A percentile compares a stretch with the other conserved stretches of the same genome.
Evolutionary conservation across 2,329 filamentous ascomycete genomes (phyloP).

Genomic region (Neonectria neomacrospora): DNA sequence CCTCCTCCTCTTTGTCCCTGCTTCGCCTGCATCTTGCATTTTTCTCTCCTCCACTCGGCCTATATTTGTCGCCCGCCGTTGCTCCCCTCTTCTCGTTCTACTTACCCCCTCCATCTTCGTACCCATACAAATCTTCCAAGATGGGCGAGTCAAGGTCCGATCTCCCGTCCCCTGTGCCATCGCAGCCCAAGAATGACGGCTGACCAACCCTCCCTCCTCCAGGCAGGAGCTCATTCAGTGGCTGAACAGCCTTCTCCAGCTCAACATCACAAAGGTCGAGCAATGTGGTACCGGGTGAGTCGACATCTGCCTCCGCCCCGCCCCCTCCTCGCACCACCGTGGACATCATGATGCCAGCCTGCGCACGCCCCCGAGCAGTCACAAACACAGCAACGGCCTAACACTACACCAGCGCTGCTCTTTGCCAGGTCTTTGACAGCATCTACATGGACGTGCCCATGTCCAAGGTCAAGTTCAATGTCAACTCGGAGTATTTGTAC

Average conservation of each 20-base stretch:
- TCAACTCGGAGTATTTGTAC: slow-evolving; percentile 96
- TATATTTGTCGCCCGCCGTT: slow-evolving; percentile 14
- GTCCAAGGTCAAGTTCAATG: slow-evolving; percentile 97
- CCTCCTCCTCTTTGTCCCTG: slow-evolving; percentile 20
- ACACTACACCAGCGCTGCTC: slow-evolving; percentile 74
- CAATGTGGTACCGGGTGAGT: slow-evolving; percentile 95
- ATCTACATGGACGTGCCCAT: slow-evolving; percentile 97
- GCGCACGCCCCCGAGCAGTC: slow-evolving; percentile 31
- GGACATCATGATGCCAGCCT: slow-evolving; percentile 19
- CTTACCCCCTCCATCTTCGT: slow-evolving; percentile 21
- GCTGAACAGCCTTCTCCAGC: slow-evolving; percentile 97
- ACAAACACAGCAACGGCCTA: slow-evolving; percentile 2
- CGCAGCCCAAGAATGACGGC: slow-evolving; percentile 6
- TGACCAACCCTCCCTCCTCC: slow-evolving; percentile 30
- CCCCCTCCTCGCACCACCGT: slow-evolving; percentile 42
- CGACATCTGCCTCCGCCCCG: slow-evolving; percentile 47
- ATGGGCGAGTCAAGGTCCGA: slow-evolving; percentile 62
- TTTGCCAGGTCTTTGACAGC: slow-evolving; percentile 98
- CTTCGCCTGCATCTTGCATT: slow-evolving; percentile 18
- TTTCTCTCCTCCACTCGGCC: slow-evolving; percentile 17
- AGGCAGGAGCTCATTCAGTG: slow-evolving; percentile 97
- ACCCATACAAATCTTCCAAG: slow-evolving; percentile 46
- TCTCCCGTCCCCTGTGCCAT: slow-evolving; percentile 18
- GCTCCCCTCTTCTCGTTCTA: slow-evolving; percentile 19
- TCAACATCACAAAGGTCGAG: slow-evolving; percentile 98